Percentiles rank a stretch among this genome's conserved stretches.
These are phyloP conservation scores for Parasarocladium wereldwijsianum DNA, from an alignment of 2,329 filamentous ascomycete species.

Conservation along the genomic window DNA sequence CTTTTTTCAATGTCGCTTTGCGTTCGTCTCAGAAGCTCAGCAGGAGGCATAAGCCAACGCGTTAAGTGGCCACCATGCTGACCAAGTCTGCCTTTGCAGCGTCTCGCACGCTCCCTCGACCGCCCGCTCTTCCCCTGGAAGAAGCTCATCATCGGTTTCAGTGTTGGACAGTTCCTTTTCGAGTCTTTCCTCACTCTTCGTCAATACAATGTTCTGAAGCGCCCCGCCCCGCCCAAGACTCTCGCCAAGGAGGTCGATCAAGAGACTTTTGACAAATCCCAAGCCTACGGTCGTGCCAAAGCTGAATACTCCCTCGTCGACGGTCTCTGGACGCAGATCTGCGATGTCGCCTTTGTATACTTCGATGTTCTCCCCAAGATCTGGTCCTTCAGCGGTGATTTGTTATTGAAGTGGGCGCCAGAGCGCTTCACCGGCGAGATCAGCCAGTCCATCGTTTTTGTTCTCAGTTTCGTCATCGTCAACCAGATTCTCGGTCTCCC, in stretches of 20 bases:
- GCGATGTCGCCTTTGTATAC: slow-evolving; percentile 81
- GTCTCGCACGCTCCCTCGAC: slow-evolving; percentile 76
- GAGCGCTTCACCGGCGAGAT: slow-evolving; percentile 80
- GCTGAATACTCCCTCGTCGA: slow-evolving; percentile 75
- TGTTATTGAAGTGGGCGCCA: slow-evolving; percentile 62
- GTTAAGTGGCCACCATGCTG: neutral
- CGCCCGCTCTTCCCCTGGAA: slow-evolving; percentile 95
- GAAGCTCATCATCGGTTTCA: slow-evolving; percentile 88
- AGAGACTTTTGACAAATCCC: slow-evolving; percentile 86
- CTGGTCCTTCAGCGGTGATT: slow-evolving; percentile 67
- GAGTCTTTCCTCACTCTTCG: slow-evolving; percentile 81
- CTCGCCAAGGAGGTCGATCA: slow-evolving; percentile 78
- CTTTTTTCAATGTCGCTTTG: neutral
- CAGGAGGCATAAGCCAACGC: slow-evolving; percentile 10
- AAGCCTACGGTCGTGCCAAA: slow-evolving; percentile 93
- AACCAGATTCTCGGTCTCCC: slow-evolving; percentile 70
- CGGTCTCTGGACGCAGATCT: slow-evolving; percentile 71
- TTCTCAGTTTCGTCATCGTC: slow-evolving; percentile 73
- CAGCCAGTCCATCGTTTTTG: slow-evolving; percentile 80
- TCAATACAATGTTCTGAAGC: slow-evolving; percentile 77
- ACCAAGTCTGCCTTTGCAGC: slow-evolving; percentile 24
- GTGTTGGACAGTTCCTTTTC: slow-evolving; percentile 76
- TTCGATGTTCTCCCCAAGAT: slow-evolving; percentile 82
- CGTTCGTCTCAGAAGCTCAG: neutral
- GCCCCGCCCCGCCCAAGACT: slow-evolving; percentile 68